Conservation (phyloP, 768 basidiomycete species). For the Ramaria rubella region DNA sequence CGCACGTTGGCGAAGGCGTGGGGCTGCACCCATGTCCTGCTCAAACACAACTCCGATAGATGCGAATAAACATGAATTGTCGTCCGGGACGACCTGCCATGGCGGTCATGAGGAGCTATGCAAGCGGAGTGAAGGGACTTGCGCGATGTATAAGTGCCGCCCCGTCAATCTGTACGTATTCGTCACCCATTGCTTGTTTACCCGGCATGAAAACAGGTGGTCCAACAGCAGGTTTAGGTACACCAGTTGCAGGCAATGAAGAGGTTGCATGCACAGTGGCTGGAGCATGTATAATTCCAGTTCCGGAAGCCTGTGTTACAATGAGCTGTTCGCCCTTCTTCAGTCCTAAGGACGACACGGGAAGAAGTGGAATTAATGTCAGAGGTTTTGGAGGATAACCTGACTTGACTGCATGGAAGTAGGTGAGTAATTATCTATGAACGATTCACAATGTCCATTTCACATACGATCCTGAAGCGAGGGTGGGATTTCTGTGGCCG, state of each 20-base stretch:
- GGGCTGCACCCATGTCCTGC: slow-evolving; percentile 69
- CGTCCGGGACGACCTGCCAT: slow-evolving; percentile 81
- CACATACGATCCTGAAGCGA: slow-evolving; percentile 72
- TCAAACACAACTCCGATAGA: slow-evolving; percentile 81
- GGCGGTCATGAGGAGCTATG: neutral
- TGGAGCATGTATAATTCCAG: slow-evolving; percentile 18
- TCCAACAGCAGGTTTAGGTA: neutral
- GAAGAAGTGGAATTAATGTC: slow-evolving; percentile 64
- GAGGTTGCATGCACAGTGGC: slow-evolving; percentile 16
- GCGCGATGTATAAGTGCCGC: slow-evolving; percentile 73
- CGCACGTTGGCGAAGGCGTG: slow-evolving; percentile 64
- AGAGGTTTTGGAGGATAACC: slow-evolving; percentile 82
- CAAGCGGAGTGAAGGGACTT: slow-evolving; percentile 15
- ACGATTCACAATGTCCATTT: neutral
- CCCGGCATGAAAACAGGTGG: slow-evolving; percentile 1
- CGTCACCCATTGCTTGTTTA: slow-evolving; percentile 33
- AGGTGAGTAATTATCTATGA: slow-evolving; percentile 10
- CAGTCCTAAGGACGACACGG: slow-evolving; percentile 71
- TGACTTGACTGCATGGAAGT: slow-evolving; percentile 50
- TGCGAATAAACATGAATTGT: slow-evolving; percentile 93
- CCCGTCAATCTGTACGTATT: slow-evolving; percentile 54
- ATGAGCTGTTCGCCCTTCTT: slow-evolving; percentile 81
- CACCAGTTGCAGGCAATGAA: slow-evolving; percentile 13
- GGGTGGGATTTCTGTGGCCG: slow-evolving; percentile 61
- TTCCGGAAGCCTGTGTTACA: slow-evolving; percentile 41